These are phyloP conservation scores for Cucurbita pepo DNA, from an alignment of 306 rosid species.

Conservation along the genomic window DNA sequence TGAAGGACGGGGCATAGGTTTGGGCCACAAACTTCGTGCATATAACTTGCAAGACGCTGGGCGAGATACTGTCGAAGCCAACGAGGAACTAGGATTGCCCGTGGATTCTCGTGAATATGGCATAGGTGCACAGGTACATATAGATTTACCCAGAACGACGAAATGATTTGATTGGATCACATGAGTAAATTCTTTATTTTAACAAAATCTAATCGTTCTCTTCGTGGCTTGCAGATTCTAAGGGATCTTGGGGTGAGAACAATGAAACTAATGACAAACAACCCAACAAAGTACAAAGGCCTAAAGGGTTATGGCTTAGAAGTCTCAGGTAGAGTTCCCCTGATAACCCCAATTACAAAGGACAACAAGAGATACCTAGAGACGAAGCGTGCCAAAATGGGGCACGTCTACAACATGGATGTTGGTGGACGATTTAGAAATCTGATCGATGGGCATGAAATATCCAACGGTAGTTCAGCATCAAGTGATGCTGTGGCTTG, in stretches of 20 bases:
- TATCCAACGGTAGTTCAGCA: neutral
- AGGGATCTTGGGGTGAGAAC: slow-evolving; percentile 69
- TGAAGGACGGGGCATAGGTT: slow-evolving; percentile 91
- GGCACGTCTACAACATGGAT: slow-evolving; percentile 41
- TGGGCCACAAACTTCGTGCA: slow-evolving; percentile 93
- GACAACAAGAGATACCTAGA: slow-evolving; percentile 64
- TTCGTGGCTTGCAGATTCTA: slow-evolving; percentile 27
- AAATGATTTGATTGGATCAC: neutral
- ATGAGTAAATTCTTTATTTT: neutral
- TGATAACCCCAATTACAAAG: slow-evolving; percentile 49
- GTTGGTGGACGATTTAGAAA: slow-evolving; percentile 15
- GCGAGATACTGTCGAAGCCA: slow-evolving; percentile 86
- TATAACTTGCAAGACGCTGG: slow-evolving; percentile 81
- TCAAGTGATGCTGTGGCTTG: neutral
- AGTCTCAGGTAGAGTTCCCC: slow-evolving; percentile 59
- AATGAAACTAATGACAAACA: slow-evolving; percentile 85
- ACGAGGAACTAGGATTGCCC: slow-evolving; percentile 87
- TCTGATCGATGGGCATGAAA: slow-evolving; percentile 18
- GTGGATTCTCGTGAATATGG: slow-evolving; percentile 93
- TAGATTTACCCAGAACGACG: neutral
- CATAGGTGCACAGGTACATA: slow-evolving; percentile 74
- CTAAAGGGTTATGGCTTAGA: slow-evolving; percentile 77
- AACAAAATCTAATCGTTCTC: neutral
- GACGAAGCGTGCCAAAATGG: slow-evolving; percentile 68
- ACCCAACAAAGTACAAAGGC: slow-evolving; percentile 70